These are phyloP conservation scores for Spizellomyces punctatus DNA, from an alignment of 192 early-diverging fungal species.

Conservation along the genomic window DNA sequence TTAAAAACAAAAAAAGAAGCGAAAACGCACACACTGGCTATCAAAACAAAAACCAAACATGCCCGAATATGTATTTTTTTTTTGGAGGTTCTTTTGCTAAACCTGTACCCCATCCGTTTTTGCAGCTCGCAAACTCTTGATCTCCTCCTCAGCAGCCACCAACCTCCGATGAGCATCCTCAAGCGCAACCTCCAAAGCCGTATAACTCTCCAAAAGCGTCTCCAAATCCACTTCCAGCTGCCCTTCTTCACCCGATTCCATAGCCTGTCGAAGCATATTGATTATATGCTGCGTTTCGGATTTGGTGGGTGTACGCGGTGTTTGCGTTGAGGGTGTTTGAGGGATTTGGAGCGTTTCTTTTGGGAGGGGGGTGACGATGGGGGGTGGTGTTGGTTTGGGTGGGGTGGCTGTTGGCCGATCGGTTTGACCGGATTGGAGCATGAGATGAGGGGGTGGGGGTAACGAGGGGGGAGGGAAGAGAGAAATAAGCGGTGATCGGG, in stretches of 20 bases:
- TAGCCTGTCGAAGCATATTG: not conserved
- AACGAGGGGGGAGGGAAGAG: not conserved
- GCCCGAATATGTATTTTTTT: no score
- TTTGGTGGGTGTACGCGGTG: not conserved
- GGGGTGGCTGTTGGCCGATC: not conserved
- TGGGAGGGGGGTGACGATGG: not conserved
- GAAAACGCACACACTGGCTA: no score
- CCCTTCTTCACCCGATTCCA: not conserved
- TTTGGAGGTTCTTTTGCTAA: no score
- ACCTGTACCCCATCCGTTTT: no score
- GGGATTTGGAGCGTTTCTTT: not conserved
- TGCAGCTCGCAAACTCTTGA: no score
- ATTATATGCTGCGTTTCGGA: not conserved
- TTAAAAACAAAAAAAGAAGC: no score
- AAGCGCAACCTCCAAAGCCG: not conserved
- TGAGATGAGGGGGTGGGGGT: not conserved
- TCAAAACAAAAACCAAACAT: no score
- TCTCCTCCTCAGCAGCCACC: no score
- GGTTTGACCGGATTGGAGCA: not conserved
- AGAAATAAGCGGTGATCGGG: not conserved
- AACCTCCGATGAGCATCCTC: not conserved
- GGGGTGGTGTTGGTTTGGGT: not conserved
- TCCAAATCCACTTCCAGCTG: constrained; percentile 6
- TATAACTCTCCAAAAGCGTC: not conserved
- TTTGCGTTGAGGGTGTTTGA: not conserved